phyloP scores from a whole-genome alignment of 345 rosid species.

The Brassica incana region DNA sequence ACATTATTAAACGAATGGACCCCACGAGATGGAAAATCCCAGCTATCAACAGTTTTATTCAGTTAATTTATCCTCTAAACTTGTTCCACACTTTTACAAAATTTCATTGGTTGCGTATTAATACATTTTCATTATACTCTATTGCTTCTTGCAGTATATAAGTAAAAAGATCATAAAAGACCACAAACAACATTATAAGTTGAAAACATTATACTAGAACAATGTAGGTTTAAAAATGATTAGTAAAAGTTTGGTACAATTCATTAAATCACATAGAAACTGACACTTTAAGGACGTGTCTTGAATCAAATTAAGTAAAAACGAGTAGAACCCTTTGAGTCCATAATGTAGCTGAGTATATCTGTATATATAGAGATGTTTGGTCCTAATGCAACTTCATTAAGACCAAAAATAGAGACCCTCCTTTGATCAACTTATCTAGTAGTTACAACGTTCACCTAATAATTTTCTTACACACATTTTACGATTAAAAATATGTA shows the following conservation, averaged over 20 bases:
- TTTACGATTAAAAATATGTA: slow-evolving; percentile 22
- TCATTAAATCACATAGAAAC: background rate
- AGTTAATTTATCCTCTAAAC: background rate
- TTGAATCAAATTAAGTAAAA: background rate
- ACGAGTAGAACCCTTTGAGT: background rate
- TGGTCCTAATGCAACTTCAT: background rate
- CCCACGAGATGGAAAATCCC: background rate
- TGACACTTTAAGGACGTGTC: background rate
- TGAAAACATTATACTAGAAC: background rate
- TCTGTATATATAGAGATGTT: background rate
- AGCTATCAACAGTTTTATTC: background rate
- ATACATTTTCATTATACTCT: background rate
- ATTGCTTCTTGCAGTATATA: background rate
- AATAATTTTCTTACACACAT: background rate
- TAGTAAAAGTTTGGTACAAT: background rate
- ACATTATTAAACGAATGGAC: background rate
- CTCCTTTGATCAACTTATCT: background rate
- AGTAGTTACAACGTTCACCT: slow-evolving; percentile 3
- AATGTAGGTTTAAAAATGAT: background rate
- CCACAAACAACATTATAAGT: background rate
- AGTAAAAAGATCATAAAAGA: background rate
- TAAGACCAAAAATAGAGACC: background rate
- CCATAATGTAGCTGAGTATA: background rate
- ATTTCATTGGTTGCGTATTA: background rate
- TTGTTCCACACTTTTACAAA: background rate